Evolutionary conservation across 129 eudicot species (phyloP).

Genomic region (Flaveria trinervia): DNA sequence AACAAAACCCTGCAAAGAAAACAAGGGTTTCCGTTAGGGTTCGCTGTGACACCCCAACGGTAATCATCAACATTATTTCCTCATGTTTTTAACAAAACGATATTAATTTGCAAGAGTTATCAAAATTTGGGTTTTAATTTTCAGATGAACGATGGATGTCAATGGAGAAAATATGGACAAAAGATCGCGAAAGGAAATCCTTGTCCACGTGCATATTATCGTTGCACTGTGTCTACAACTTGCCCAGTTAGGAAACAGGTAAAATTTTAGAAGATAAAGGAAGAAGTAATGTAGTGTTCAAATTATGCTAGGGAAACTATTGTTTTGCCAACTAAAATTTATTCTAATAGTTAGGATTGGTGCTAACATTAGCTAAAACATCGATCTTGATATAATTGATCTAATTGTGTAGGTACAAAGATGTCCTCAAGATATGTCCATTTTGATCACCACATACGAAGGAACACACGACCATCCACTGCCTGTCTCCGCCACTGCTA

Average conservation of each 20-base stretch:
- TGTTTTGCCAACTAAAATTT: neutral
- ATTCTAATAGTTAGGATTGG: neutral
- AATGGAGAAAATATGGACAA: constrained; percentile 96
- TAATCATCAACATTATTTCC: constrained; percentile 21
- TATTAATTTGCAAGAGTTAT: neutral
- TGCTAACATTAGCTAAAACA: neutral
- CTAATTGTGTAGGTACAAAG: constrained; percentile 55
- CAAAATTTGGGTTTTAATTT: neutral
- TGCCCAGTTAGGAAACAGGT: constrained; percentile 88
- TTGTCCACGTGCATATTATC: constrained; percentile 90
- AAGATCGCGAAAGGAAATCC: constrained; percentile 94
- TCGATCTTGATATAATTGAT: neutral
- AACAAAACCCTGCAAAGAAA: constrained; percentile 70
- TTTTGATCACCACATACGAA: constrained; percentile 84
- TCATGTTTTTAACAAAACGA: neutral
- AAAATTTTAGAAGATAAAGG: neutral
- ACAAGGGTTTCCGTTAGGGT: constrained; percentile 97
- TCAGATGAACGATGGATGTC: constrained; percentile 94
- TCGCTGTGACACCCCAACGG: constrained; percentile 93
- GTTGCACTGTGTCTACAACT: constrained; percentile 82
- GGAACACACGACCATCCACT: constrained; percentile 93
- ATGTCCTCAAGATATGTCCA: constrained; percentile 88
- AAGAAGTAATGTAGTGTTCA: no score
- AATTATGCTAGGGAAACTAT: no score
- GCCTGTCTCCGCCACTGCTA: constrained; percentile 76